Evolutionary conservation across 257 asterid genomes (phyloP).

Genomic region (Forsythia viridissima): DNA sequence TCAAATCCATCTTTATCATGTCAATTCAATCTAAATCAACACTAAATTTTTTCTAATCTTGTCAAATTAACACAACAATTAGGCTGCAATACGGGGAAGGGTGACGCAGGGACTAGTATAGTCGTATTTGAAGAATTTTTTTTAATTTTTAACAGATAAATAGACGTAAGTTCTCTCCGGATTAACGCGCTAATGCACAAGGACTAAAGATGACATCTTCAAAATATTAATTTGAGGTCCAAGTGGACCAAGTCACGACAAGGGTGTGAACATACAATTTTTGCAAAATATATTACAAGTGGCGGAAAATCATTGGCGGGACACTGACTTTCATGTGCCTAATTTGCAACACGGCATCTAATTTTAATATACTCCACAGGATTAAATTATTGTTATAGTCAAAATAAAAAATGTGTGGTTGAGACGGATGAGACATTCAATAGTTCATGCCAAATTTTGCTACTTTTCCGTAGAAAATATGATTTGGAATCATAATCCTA

Average conservation of each 20-base stretch:
- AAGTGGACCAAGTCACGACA: neutral
- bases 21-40: too few species aligned
- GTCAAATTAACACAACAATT: too few species aligned
- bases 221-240: neutral
- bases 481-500: neutral
- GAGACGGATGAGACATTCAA: conserved; percentile 11
- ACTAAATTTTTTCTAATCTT: too few species aligned
- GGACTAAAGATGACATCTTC: neutral
- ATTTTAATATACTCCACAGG: neutral
- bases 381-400: neutral
- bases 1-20: too few species aligned
- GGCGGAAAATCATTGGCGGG: neutral
- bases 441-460: conserved; percentile 20
- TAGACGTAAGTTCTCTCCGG: too few species aligned
- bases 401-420: neutral
- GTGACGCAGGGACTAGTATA: too few species aligned
- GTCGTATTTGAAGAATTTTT: too few species aligned
- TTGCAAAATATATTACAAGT: neutral
- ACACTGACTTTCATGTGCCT: conserved; percentile 18
- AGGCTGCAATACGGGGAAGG: too few species aligned
- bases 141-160: too few species aligned
- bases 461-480: neutral
- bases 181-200: too few species aligned
- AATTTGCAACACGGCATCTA: conserved; percentile 22
- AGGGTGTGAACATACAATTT: neutral